These are phyloP conservation scores for Lentinula boryana DNA, from an alignment of 768 basidiomycete species.

Conservation along the genomic window DNA sequence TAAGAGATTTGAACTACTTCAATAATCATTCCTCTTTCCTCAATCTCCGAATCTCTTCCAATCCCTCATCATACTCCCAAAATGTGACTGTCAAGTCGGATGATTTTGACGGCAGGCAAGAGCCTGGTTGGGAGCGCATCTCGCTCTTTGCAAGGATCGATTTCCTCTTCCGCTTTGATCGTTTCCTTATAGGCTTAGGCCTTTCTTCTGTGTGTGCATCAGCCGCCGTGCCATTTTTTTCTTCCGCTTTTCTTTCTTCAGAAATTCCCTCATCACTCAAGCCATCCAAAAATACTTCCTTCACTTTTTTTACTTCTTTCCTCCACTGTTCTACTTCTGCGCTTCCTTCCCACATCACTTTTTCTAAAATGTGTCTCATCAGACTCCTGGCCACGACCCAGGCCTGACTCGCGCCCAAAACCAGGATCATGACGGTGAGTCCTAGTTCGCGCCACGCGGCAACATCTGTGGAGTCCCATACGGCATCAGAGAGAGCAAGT, in stretches of 20 bases:
- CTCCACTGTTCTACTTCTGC: slow-evolving; percentile 56
- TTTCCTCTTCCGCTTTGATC: neutral
- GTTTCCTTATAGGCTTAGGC: neutral
- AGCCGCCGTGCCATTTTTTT: neutral
- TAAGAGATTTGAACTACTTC: neutral
- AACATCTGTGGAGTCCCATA: slow-evolving; percentile 9
- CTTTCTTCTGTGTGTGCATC: neutral
- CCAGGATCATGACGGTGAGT: slow-evolving; percentile 61
- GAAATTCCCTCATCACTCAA: neutral
- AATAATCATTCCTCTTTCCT: slow-evolving; percentile 48
- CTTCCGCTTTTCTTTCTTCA: neutral
- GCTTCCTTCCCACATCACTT: slow-evolving; percentile 72
- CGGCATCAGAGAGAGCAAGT: neutral
- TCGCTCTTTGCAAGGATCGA: neutral
- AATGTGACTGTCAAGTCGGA: slow-evolving; percentile 26
- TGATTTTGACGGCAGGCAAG: neutral
- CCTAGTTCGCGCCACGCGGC: slow-evolving; percentile 46
- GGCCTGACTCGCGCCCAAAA: slow-evolving; percentile 83
- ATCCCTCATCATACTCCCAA: slow-evolving; percentile 70
- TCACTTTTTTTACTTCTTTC: slow-evolving; percentile 42
- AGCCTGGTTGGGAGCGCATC: neutral
- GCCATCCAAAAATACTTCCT: slow-evolving; percentile 33
- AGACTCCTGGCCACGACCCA: slow-evolving; percentile 61
- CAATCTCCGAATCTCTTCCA: slow-evolving; percentile 63
- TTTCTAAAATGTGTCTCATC: slow-evolving; percentile 67